Evolutionary conservation across 768 basidiomycete genomes (phyloP).

Genomic region (Clathrus columnatus): DNA sequence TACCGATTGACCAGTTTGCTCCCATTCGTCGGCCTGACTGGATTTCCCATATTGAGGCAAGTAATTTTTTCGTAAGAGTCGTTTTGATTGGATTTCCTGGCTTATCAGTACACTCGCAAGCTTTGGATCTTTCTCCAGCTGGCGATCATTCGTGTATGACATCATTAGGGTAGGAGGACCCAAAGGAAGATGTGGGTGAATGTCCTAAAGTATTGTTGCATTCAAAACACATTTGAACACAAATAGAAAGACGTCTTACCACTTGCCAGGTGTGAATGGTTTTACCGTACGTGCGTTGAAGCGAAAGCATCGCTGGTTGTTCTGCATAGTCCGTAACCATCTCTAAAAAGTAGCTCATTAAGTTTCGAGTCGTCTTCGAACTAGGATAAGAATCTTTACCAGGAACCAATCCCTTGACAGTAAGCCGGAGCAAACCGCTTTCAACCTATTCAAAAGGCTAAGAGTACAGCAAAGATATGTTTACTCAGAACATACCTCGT

Average conservation of each 20-base stretch:
- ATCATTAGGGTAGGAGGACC: conserved; percentile 42
- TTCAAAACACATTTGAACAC: neutral
- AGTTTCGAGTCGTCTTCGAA: neutral
- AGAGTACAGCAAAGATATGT: neutral
- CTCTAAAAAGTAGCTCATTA: conserved; percentile 10
- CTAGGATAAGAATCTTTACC: conserved; percentile 9
- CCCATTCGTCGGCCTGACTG: conserved; percentile 31
- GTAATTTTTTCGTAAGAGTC: conserved; percentile 27
- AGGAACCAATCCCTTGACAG: conserved; percentile 21
- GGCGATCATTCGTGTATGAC: conserved; percentile 30
- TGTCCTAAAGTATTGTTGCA: conserved; percentile 17
- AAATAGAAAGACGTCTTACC: neutral
- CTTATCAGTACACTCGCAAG: conserved; percentile 27
- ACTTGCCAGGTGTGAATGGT: conserved; percentile 30
- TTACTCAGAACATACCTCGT: conserved; percentile 26
- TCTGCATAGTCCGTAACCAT: conserved; percentile 28
- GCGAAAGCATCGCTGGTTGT: conserved; percentile 33
- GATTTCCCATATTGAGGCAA: conserved; percentile 30
- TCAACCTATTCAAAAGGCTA: conserved; percentile 19
- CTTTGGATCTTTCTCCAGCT: conserved; percentile 25
- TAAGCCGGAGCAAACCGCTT: conserved; percentile 26
- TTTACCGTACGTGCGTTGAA: conserved; percentile 42
- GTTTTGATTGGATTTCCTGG: conserved; percentile 28
- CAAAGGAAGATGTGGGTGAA: conserved; percentile 32
- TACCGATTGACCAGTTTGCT: conserved; percentile 26